A percentile compares a stretch with the other conserved stretches of the same genome.
phyloP scores from a whole-genome alignment of 768 basidiomycete genomes.

The Calvatia gigantea region DNA sequence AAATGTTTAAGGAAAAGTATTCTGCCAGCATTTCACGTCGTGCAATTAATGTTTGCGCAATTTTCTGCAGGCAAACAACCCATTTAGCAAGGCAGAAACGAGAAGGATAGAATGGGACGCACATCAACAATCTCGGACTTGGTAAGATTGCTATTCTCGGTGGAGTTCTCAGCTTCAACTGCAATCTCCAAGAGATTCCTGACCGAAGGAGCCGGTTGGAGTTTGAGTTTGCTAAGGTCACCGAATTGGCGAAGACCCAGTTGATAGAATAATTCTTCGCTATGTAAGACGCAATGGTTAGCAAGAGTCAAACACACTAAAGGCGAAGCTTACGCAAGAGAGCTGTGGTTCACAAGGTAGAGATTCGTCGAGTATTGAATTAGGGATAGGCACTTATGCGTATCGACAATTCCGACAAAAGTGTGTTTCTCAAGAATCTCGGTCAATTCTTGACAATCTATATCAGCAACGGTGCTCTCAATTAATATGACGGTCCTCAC shows the following conservation, averaged over 20 bases:
- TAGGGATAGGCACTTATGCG: conserved; percentile 67
- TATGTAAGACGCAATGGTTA: conserved; percentile 24
- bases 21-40: conserved; percentile 85
- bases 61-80: conserved; percentile 41
- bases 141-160: conserved; percentile 48
- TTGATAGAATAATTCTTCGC: conserved; percentile 95
- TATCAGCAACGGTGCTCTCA: conserved; percentile 1
- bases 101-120: conserved; percentile 1
- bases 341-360: conserved; percentile 84
- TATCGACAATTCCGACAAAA: conserved; percentile 90
- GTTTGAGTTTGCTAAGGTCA: conserved; percentile 65
- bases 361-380: conserved; percentile 87
- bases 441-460: conserved; percentile 57
- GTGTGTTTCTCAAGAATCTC: conserved; percentile 85
- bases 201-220: conserved; percentile 81
- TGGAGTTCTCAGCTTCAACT: conserved; percentile 63
- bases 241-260: conserved; percentile 91
- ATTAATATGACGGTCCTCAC: conserved; percentile 38
- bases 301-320: not conserved
- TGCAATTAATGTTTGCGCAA: conserved; percentile 53
- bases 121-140: conserved; percentile 73
- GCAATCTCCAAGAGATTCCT: conserved; percentile 73
- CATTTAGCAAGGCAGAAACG: not conserved
- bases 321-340: conserved; percentile 63
- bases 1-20: conserved; percentile 82